Evolutionary conservation across 1,139 yeast species (phyloP).

Genomic region (Yamadazyma siamensis): DNA sequence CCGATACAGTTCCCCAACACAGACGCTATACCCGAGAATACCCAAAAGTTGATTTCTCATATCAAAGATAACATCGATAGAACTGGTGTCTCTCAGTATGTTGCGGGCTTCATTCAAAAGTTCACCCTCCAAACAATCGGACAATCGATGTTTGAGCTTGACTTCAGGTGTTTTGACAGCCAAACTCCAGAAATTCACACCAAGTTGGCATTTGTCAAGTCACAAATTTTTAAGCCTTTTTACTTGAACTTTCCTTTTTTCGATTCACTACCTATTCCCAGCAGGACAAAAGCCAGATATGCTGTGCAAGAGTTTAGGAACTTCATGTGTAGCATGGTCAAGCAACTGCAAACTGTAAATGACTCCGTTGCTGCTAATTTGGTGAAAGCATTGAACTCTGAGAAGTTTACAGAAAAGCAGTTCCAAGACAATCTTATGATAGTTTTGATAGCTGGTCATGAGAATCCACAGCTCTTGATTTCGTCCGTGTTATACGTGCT

Average conservation of each 20-base stretch:
- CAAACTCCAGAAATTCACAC: constrained; percentile 32
- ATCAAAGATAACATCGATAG: constrained; percentile 6
- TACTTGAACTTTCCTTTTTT: constrained; percentile 54
- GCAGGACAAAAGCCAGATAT: constrained; percentile 40
- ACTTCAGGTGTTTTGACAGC: constrained; percentile 29
- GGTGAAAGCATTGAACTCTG: constrained; percentile 33
- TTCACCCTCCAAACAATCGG: constrained; percentile 50
- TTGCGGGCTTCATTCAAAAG: constrained; percentile 45
- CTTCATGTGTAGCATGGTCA: constrained; percentile 20
- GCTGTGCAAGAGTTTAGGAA: constrained; percentile 44
- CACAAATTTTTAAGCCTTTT: constrained; percentile 54
- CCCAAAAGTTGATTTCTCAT: constrained; percentile 10
- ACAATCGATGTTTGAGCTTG: constrained; percentile 48
- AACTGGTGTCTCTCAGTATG: constrained; percentile 14
- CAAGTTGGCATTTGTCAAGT: constrained; percentile 42
- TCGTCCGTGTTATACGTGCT: constrained; percentile 47
- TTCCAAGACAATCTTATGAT: constrained; percentile 57
- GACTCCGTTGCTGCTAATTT: constrained; percentile 27
- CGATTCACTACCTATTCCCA: constrained; percentile 49
- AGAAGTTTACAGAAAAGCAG: constrained; percentile 41
- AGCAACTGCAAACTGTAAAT: constrained; percentile 11
- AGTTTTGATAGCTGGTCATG: constrained; percentile 60
- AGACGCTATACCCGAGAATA: constrained; percentile 7
- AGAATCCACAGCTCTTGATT: constrained; percentile 55
- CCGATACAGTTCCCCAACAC: constrained; percentile 50